phyloP scores from a whole-genome alignment of 371 early-diverging fungal genomes.

The Entomophthora muscae region DNA sequence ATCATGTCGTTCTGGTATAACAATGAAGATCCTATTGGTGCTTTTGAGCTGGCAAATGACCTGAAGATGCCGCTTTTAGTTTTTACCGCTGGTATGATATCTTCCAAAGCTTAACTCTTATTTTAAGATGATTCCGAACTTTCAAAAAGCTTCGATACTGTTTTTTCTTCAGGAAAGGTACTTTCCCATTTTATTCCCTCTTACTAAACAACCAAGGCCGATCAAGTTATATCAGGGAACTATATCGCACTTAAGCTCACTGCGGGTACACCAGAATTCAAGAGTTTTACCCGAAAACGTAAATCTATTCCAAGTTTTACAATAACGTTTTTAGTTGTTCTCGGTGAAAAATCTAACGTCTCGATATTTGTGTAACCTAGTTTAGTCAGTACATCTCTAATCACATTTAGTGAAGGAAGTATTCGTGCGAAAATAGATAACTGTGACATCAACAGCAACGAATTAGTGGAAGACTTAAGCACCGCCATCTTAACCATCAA shows the following conservation, averaged over 20 bases:
- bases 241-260: not conserved
- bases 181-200: not conserved
- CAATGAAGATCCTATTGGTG: not conserved
- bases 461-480: constrained; percentile 5
- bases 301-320: not conserved
- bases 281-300: not conserved
- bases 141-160: not conserved
- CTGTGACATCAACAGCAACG: not conserved
- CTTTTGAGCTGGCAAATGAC: constrained; percentile 1
- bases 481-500: constrained; percentile 2
- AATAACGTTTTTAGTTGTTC: not conserved
- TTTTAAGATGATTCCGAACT: not conserved
- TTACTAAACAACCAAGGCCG: not conserved
- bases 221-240: constrained; percentile 5
- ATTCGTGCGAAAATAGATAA: not conserved
- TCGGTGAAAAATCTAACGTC: not conserved
- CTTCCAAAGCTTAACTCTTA: not conserved
- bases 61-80: constrained; percentile 5
- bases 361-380: constrained; percentile 5
- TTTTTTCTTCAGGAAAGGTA: constrained; percentile 5
- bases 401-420: not conserved
- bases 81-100: not conserved
- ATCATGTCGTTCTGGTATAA: constrained; percentile 9
- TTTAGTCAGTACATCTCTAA: not conserved
- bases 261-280: not conserved